Evolutionary conservation across 768 basidiomycete genomes (phyloP).

Genomic region (Pleurotus ostreatus): DNA sequence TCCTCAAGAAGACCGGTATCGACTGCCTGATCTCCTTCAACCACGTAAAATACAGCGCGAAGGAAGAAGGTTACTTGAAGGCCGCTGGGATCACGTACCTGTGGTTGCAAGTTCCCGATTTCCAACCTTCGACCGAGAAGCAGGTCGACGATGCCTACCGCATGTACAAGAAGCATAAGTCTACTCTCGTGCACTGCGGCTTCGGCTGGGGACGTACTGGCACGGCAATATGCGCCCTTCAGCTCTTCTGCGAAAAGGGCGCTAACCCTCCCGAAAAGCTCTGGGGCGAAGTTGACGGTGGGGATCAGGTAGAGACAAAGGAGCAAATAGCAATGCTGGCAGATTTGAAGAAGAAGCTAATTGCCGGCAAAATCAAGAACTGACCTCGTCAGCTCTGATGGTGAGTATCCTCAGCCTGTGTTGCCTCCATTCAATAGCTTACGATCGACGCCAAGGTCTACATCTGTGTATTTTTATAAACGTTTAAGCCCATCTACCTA

Average conservation of each 20-base stretch:
- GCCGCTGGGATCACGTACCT: slow-evolving; percentile 12
- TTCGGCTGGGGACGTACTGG: background rate
- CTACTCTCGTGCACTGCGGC: slow-evolving; percentile 1
- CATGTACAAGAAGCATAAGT: background rate
- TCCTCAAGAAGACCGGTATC: slow-evolving; percentile 13
- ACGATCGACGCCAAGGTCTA: no score
- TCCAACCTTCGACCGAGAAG: background rate
- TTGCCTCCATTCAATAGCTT: no score
- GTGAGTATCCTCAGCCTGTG: no score
- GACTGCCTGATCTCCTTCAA: slow-evolving; percentile 20
- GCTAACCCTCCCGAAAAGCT: background rate
- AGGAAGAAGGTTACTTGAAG: slow-evolving; percentile 8
- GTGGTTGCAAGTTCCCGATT: slow-evolving; percentile 18
- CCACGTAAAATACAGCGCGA: slow-evolving; percentile 10
- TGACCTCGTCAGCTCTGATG: background rate
- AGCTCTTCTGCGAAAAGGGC: background rate
- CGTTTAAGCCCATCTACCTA: no score
- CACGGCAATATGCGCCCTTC: background rate
- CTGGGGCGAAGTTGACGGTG: slow-evolving; percentile 1
- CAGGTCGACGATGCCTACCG: background rate
- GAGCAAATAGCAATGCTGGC: background rate
- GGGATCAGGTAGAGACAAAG: background rate
- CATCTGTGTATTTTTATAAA: no score
- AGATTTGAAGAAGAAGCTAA: background rate
- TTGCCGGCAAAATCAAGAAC: background rate